Percentiles rank a stretch among this genome's conserved stretches.
phyloP scores from a whole-genome alignment of 164 flowering plant species.

The Liriodendron chinense region DNA sequence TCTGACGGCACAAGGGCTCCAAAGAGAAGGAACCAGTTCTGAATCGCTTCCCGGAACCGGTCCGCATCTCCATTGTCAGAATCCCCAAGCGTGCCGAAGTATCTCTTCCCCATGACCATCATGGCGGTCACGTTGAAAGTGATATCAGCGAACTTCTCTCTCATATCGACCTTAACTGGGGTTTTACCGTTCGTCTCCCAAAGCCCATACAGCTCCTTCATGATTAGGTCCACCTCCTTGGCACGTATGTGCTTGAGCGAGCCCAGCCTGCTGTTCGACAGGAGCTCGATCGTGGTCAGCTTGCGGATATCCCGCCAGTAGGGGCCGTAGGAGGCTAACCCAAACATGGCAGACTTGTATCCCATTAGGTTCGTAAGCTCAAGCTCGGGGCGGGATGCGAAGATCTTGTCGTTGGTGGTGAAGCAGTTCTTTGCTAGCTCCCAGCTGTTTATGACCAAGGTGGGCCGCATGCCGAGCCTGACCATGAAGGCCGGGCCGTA shows the following conservation, averaged over 20 bases:
- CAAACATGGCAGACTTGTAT: neutral
- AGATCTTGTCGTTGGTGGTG: constrained; percentile 7
- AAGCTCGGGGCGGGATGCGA: neutral
- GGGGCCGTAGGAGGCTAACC: neutral
- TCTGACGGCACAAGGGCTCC: constrained; percentile 29
- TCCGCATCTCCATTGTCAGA: neutral
- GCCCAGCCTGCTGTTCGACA: neutral
- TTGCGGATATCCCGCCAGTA: constrained; percentile 7
- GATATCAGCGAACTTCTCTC: neutral
- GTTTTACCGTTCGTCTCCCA: neutral
- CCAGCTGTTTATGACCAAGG: neutral
- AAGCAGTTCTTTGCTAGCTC: constrained; percentile 3
- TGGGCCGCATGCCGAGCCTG: neutral
- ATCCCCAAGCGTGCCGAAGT: neutral
- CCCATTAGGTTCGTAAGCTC: neutral
- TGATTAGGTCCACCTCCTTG: neutral
- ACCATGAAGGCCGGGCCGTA: constrained; percentile 7
- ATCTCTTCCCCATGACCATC: constrained; percentile 4
- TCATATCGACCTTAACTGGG: constrained; percentile 4
- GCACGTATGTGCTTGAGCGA: constrained; percentile 1
- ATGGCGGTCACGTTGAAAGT: neutral
- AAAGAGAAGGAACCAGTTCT: constrained; percentile 9
- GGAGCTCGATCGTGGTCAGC: neutral
- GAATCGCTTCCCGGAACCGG: too few species aligned
- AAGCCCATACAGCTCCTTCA: neutral